These are phyloP conservation scores for Tetragonia tetragonoides DNA, from an alignment of 148 eudicot species.

Conservation along the genomic window DNA sequence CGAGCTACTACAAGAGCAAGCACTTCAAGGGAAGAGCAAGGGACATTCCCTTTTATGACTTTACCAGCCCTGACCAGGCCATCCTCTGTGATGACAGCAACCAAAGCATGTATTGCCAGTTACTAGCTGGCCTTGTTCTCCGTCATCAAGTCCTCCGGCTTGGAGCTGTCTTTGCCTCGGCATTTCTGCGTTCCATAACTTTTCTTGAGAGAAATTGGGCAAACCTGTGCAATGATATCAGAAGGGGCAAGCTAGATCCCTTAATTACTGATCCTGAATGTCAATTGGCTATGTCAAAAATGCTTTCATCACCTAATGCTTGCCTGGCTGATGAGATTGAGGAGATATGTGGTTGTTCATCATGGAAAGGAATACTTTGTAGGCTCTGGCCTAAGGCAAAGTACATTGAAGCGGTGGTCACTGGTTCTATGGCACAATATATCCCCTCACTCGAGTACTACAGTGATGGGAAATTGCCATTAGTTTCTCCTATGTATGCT, in stretches of 20 bases:
- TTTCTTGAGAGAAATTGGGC: constrained; percentile 61
- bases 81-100: constrained; percentile 60
- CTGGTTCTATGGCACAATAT: constrained; percentile 84
- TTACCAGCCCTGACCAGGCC: constrained; percentile 63
- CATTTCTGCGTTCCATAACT: constrained; percentile 59
- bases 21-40: constrained; percentile 53
- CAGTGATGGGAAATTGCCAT: constrained; percentile 49
- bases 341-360: constrained; percentile 36
- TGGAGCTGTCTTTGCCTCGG: constrained; percentile 81
- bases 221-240: constrained; percentile 54
- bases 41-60: constrained; percentile 41
- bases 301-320: constrained; percentile 45
- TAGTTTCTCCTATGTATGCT: constrained; percentile 73
- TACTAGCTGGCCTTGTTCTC: constrained; percentile 60
- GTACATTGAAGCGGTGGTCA: constrained; percentile 76
- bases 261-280: constrained; percentile 48
- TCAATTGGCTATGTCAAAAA: constrained; percentile 40
- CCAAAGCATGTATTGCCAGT: constrained; percentile 86
- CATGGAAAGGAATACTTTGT: constrained; percentile 75
- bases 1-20: constrained; percentile 70
- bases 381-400: constrained; percentile 75
- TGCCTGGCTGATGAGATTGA: constrained; percentile 50
- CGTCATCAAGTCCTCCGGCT: constrained; percentile 64
- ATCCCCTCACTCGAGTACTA: constrained; percentile 54
- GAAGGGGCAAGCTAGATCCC: constrained; percentile 40